Evolutionary conservation across 2,329 filamentous ascomycete genomes (phyloP).

Genomic region (Penicillium frequentans): DNA sequence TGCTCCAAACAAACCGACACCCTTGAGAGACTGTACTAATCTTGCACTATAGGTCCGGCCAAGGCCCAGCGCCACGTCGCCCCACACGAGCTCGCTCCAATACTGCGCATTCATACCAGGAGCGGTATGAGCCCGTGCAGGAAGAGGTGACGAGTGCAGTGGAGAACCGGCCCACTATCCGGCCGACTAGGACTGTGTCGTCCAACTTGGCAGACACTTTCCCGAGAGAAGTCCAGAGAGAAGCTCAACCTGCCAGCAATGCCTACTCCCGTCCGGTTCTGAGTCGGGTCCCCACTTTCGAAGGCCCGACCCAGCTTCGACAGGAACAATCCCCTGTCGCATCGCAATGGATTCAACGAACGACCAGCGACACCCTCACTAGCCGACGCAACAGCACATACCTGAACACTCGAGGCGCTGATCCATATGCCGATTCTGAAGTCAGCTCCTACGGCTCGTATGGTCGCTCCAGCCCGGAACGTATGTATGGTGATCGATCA

Average conservation of each 20-base stretch:
- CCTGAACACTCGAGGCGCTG: slow-evolving; percentile 41
- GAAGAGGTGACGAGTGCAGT: slow-evolving; percentile 54
- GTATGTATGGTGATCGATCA: slow-evolving; percentile 48
- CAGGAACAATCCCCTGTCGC: slow-evolving; percentile 53
- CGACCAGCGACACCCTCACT: slow-evolving; percentile 56
- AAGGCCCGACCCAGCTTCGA: slow-evolving; percentile 54
- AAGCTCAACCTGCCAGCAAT: slow-evolving; percentile 43
- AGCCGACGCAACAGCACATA: slow-evolving; percentile 50
- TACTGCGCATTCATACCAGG: slow-evolving; percentile 63
- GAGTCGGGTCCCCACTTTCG: slow-evolving; percentile 58
- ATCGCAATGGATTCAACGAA: slow-evolving; percentile 50
- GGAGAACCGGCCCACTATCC: slow-evolving; percentile 55
- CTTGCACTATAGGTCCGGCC: slow-evolving; percentile 1
- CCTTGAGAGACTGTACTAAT: slow-evolving; percentile 6
- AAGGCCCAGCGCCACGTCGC: slow-evolving; percentile 40
- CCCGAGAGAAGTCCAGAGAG: slow-evolving; percentile 43
- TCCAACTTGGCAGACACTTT: slow-evolving; percentile 37
- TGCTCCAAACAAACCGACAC: not conserved
- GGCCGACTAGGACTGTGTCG: slow-evolving; percentile 44
- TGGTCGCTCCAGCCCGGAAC: slow-evolving; percentile 50
- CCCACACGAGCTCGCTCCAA: slow-evolving; percentile 59
- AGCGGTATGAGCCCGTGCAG: slow-evolving; percentile 58
- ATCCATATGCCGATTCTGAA: slow-evolving; percentile 53
- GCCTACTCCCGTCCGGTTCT: slow-evolving; percentile 48
- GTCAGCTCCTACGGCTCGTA: slow-evolving; percentile 51